Conservation (phyloP, 306 rosid species). For the Prunus davidiana region DNA sequence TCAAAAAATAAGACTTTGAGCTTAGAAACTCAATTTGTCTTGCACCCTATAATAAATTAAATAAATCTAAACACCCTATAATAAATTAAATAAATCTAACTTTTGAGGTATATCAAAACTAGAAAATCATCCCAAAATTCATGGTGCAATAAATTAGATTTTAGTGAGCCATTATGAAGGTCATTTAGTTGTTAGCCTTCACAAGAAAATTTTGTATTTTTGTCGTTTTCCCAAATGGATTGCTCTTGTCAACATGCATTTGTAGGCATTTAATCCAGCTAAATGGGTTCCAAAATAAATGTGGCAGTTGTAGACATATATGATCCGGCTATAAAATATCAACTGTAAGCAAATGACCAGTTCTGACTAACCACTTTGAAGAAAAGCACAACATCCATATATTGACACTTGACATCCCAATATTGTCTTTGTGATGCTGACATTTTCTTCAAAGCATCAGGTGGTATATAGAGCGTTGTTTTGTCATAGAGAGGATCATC, state of each 20-base stretch:
- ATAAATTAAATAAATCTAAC: too few species aligned
- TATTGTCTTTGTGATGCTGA: constrained; percentile 92
- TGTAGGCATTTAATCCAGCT: too few species aligned
- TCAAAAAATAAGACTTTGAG: constrained; percentile 17
- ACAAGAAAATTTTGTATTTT: too few species aligned
- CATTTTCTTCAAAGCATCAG: constrained; percentile 73
- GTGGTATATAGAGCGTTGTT: constrained; percentile 72
- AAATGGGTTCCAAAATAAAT: too few species aligned
- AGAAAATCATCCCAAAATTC: neutral
- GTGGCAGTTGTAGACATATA: neutral
- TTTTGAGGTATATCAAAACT: neutral
- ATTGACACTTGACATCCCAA: constrained; percentile 88
- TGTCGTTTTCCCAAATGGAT: too few species aligned
- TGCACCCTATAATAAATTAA: too few species aligned
- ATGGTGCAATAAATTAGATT: neutral
- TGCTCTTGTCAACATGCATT: too few species aligned
- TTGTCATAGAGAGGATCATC: constrained; percentile 63
- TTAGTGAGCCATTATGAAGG: neutral
- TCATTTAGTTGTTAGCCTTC: too few species aligned
- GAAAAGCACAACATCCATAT: constrained; percentile 85
- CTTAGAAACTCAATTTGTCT: neutral
- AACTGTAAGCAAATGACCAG: neutral
- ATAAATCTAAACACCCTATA: too few species aligned
- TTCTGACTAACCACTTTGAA: constrained; percentile 87
- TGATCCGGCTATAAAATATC: neutral